phyloP scores from a whole-genome alignment of 345 rosid species.

The Aquilaria sinensis region DNA sequence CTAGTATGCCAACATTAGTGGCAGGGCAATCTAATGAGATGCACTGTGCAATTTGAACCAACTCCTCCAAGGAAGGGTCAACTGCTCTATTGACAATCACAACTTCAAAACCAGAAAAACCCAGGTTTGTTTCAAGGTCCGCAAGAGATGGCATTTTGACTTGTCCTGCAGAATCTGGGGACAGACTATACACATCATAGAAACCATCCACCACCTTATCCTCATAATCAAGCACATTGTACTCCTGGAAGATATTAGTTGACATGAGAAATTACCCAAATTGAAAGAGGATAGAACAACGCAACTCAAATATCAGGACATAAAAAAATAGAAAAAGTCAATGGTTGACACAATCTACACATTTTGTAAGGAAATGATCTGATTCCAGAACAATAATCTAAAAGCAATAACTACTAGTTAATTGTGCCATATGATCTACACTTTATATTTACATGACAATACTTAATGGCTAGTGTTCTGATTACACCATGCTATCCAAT shows the following conservation, averaged over 20 bases:
- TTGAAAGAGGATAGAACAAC: too few species aligned
- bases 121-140: constrained; percentile 72
- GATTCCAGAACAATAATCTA: too few species aligned
- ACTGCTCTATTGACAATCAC: constrained; percentile 62
- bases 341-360: too few species aligned
- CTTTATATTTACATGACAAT: too few species aligned
- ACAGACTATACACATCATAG: constrained; percentile 73
- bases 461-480: too few species aligned
- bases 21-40: constrained; percentile 66
- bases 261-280: too few species aligned
- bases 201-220: constrained; percentile 94
- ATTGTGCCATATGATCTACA: too few species aligned
- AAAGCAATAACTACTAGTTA: too few species aligned
- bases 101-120: constrained; percentile 73
- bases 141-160: constrained; percentile 85
- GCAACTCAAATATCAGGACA: too few species aligned
- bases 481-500: too few species aligned
- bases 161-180: constrained; percentile 46
- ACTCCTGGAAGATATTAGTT: constrained; percentile 47
- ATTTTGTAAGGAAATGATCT: too few species aligned
- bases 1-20: constrained; percentile 54
- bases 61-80: constrained; percentile 75
- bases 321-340: too few species aligned
- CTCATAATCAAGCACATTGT: constrained; percentile 87
- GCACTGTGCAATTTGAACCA: constrained; percentile 79